These are phyloP conservation scores for Aureobasidium sp. DNA, from an alignment of 2,329 filamentous ascomycete genomes.

Conservation along the genomic window DNA sequence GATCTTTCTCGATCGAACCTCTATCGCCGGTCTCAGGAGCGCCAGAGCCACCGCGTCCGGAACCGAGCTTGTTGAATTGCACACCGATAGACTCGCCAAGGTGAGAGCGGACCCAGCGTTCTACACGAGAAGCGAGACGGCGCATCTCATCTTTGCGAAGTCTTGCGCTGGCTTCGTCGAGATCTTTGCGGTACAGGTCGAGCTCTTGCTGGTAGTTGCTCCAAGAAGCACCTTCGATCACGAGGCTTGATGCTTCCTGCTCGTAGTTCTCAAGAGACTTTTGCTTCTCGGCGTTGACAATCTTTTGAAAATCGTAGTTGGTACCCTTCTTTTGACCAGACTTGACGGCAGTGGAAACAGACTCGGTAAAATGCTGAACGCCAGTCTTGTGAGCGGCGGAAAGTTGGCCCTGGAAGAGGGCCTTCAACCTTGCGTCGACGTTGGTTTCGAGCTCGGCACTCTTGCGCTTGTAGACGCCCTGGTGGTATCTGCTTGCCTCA, in stretches of 20 bases:
- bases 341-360: conserved; percentile 81
- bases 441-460: conserved; percentile 75
- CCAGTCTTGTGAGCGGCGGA: conserved; percentile 82
- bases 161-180: conserved; percentile 77
- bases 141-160: conserved; percentile 95
- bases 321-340: conserved; percentile 84
- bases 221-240: conserved; percentile 76
- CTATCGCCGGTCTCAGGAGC: conserved; percentile 71
- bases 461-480: conserved; percentile 85
- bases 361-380: conserved; percentile 73
- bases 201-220: conserved; percentile 77
- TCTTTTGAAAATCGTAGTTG: conserved; percentile 89
- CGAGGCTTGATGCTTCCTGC: conserved; percentile 61
- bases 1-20: conserved; percentile 64
- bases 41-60: conserved; percentile 71
- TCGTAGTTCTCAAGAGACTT: conserved; percentile 67
- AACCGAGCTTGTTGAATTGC: conserved; percentile 93
- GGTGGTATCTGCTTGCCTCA: conserved; percentile 91
- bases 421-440: conserved; percentile 79
- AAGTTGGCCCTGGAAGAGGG: conserved; percentile 81
- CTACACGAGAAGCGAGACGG: conserved; percentile 77
- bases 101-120: conserved; percentile 85
- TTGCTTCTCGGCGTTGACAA: conserved; percentile 75
- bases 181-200: conserved; percentile 74
- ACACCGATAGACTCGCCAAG: conserved; percentile 80